Evolutionary conservation across 148 eudicot species (phyloP), one percentile per base, ranked within the genome.

Genomic region (Oxyria digyna): DNA sequence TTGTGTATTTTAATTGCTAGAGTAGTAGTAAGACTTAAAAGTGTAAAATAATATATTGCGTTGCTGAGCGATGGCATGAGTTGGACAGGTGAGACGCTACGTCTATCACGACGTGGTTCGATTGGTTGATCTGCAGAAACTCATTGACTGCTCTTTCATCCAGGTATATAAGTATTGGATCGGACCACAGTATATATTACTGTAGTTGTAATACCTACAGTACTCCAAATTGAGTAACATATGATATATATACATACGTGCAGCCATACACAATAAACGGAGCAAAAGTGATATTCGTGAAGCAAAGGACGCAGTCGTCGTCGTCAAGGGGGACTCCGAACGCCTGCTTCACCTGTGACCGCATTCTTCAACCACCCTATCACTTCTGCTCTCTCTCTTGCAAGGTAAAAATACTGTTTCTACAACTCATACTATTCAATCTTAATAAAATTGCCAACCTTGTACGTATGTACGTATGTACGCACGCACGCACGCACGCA

Each of bases 271-370:
- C 91, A 7, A 88, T 88, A 79, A 91, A 91, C 75, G 81, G 91
- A 77, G 97, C 97, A 11, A 87, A 87, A 59, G 97, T 91, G 77
- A 84, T 91, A 87, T 91, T 91, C 84, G 78, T 91, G 86, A 86
- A 87, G 48, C 80, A 86, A 75, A 88, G 97, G 69, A 84, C 85
- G 49, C 94, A 88, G 80, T 77, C 86, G 75, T 4, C 13, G 64
- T 3, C 38, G 6, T 3, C 38, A 35, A 35, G 14, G 31, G 84
- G 76, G 49, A 70, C 90, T 55, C 80, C 82, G 74, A 91, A 84
- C 70, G 9, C 78, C 54, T 91, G 94, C 83, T 86, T 74, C 76
- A 84, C 87, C 55, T 87, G 94, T 75, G 84, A 83, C 82, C 77
- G 97, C 52, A 83, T 87, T 68, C 89, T 91, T 66, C 97, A 88